A percentile compares a stretch with the other conserved stretches of the same genome.
phyloP scores from a whole-genome alignment of 2,329 filamentous ascomycete species.

The Colletotrichum tanaceti region DNA sequence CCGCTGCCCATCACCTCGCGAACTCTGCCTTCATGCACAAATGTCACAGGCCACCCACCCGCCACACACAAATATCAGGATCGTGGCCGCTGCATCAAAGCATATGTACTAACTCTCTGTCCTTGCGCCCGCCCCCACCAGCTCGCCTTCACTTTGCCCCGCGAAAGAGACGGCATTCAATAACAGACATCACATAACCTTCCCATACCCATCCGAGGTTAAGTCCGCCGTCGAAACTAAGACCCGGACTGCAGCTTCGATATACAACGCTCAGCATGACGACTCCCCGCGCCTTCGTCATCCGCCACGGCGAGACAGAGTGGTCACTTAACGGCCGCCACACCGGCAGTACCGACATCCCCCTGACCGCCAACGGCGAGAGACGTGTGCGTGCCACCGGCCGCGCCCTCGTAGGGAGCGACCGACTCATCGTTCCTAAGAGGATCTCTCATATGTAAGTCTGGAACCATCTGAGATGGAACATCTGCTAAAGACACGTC shows the following conservation, averaged over 20 bases:
- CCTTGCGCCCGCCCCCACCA: slow-evolving; percentile 9
- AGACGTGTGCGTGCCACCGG: slow-evolving; percentile 81
- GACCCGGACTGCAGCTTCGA: neutral
- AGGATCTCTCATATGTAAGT: slow-evolving; percentile 85
- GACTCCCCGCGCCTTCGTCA: slow-evolving; percentile 80
- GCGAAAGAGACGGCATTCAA: neutral
- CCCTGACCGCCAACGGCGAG: slow-evolving; percentile 84
- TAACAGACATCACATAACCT: slow-evolving; percentile 26
- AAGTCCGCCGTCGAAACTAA: slow-evolving; percentile 15
- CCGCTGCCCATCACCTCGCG: neutral
- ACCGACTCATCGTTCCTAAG: slow-evolving; percentile 84
- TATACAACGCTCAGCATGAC: slow-evolving; percentile 22
- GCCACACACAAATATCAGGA: neutral
- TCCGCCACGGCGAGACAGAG: slow-evolving; percentile 94
- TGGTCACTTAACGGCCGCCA: slow-evolving; percentile 91
- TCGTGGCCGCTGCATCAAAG: neutral
- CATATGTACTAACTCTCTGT: neutral
- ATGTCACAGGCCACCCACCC: slow-evolving; percentile 1
- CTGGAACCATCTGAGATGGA: neutral
- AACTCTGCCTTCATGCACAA: slow-evolving; percentile 5
- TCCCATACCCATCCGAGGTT: slow-evolving; percentile 16
- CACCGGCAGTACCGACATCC: slow-evolving; percentile 87
- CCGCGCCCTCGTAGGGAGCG: slow-evolving; percentile 82
- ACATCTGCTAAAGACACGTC: slow-evolving; percentile 19
- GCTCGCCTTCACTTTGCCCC: neutral